Percentiles rank a stretch among this genome's conserved stretches.
Evolutionary conservation across 257 asterid species (phyloP).

Genomic region (Gynochthodes officinalis): DNA sequence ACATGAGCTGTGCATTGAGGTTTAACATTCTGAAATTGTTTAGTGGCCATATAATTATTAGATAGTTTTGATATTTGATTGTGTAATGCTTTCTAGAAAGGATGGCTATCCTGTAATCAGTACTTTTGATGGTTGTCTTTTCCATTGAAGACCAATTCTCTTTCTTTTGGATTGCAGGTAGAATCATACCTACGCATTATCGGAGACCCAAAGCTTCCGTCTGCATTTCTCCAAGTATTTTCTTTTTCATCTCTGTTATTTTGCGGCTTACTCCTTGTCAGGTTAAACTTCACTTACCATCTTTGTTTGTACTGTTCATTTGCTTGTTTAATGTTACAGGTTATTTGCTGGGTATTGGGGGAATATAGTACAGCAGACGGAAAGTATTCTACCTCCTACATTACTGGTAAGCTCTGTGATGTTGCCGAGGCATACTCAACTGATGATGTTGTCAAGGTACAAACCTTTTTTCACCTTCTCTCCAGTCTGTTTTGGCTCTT

Average conservation of each 20-base stretch:
- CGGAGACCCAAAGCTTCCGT: constrained; percentile 95
- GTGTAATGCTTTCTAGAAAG: not conserved
- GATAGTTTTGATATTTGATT: not conserved
- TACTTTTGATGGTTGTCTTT: constrained; percentile 15
- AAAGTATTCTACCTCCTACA: constrained; percentile 85
- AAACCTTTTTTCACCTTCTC: constrained; percentile 7
- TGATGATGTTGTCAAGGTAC: constrained; percentile 88
- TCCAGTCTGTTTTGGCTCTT: not conserved
- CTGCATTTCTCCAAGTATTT: constrained; percentile 84
- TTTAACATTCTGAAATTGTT: not conserved
- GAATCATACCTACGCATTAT: constrained; percentile 83
- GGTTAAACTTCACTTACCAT: not conserved
- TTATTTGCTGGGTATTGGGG: constrained; percentile 98
- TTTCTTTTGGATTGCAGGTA: constrained; percentile 58
- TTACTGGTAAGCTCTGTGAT: constrained; percentile 88
- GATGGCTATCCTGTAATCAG: not conserved
- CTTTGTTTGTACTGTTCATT: constrained; percentile 2
- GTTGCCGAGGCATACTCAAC: constrained; percentile 89
- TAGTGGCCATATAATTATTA: not conserved
- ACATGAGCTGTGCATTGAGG: not conserved
- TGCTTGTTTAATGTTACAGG: constrained; percentile 41
- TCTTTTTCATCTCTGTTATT: not conserved
- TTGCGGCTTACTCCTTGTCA: not conserved
- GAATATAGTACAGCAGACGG: constrained; percentile 97
- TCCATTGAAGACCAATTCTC: not conserved